Evolutionary conservation across 73 alveolate species (phyloP).

Genomic region (Paramecium sexaurelia): DNA sequence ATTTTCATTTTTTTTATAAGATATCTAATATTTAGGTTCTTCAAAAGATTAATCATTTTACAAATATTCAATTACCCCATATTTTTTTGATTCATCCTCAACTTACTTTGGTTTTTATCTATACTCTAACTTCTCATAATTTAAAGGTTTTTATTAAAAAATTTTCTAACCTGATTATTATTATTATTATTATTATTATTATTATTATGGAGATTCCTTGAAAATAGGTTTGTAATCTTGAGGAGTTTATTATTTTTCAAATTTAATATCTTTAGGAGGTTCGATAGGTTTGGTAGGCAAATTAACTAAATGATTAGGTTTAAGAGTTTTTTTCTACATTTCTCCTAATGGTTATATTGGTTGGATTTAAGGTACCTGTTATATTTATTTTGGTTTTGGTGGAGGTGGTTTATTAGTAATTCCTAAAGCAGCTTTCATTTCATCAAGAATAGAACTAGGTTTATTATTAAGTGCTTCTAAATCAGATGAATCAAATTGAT

Average conservation of each 20-base stretch:
- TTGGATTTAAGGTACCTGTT: neutral
- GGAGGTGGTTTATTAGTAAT: conserved; percentile 13
- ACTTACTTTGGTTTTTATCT: neutral
- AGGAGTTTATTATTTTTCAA: conserved; percentile 11
- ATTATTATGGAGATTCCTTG: neutral
- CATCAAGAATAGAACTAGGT: conserved; percentile 52
- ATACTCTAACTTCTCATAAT: neutral
- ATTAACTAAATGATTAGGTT: conserved; percentile 16
- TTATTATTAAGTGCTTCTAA: neutral
- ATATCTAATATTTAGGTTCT: neutral
- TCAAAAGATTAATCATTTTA: neutral
- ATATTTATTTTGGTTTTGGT: neutral
- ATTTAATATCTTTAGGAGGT: conserved; percentile 52
- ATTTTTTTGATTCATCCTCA: neutral
- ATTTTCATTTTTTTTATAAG: neutral
- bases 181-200: neutral
- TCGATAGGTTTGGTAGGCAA: conserved; percentile 9
- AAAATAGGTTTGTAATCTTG: conserved; percentile 7
- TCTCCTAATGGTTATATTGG: neutral
- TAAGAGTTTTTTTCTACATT: neutral
- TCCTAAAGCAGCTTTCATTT: conserved; percentile 22
- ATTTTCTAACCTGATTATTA: neutral
- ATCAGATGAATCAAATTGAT: neutral
- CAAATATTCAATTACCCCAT: conserved; percentile 16
- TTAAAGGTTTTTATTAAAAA: neutral